These are phyloP conservation scores for Podila epicladia DNA, from an alignment of 192 early-diverging fungal genomes.

Conservation along the genomic window DNA sequence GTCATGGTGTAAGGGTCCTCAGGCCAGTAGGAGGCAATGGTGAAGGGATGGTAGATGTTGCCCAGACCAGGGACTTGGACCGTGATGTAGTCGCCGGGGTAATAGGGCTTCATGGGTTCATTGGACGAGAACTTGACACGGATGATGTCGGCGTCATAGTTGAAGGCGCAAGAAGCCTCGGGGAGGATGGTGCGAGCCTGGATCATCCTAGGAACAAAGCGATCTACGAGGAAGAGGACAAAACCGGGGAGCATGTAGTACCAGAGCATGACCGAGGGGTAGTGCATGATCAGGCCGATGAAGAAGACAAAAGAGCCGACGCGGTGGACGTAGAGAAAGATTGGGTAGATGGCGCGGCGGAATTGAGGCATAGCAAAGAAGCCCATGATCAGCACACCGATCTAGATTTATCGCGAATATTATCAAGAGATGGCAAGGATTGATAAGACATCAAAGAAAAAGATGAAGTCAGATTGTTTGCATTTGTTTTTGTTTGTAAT, in stretches of 20 bases:
- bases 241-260: conserved; percentile 48
- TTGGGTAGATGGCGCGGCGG: conserved; percentile 33
- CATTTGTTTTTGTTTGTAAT: not conserved
- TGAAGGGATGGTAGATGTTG: conserved; percentile 39
- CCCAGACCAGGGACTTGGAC: conserved; percentile 41
- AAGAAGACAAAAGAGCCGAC: conserved; percentile 32
- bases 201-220: conserved; percentile 47
- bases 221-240: conserved; percentile 42
- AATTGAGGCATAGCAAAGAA: conserved; percentile 35
- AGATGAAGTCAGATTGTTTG: not conserved
- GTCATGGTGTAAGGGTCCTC: conserved; percentile 48
- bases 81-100: conserved; percentile 43
- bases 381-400: conserved; percentile 18
- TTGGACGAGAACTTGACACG: conserved; percentile 31
- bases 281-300: conserved; percentile 48
- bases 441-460: not conserved
- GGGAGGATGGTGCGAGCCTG: conserved; percentile 36
- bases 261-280: conserved; percentile 45
- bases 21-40: conserved; percentile 50
- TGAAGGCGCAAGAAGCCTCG: conserved; percentile 24
- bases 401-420: conserved; percentile 9
- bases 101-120: conserved; percentile 51
- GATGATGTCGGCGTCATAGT: conserved; percentile 44
- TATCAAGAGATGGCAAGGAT: no score
- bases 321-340: conserved; percentile 42